Conservation (phyloP, 1,139 yeast genomes). For the Eremothecium gossypii region DNA sequence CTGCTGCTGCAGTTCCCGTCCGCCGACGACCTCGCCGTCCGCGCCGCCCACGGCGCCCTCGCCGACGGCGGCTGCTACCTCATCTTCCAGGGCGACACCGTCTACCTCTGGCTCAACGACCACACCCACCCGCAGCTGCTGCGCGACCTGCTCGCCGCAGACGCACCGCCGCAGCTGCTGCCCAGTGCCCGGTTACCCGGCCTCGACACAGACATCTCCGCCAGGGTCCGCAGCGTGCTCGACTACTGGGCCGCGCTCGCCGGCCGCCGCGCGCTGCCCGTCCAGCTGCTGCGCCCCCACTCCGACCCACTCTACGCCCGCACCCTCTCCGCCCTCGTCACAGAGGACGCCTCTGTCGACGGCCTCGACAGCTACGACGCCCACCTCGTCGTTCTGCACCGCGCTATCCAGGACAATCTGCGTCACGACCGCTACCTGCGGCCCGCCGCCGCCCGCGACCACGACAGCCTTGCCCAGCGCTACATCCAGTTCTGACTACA, state of each 20-base stretch:
- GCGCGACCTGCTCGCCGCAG: slow-evolving; percentile 59
- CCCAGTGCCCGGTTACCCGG: slow-evolving; percentile 44
- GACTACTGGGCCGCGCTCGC: slow-evolving; percentile 26
- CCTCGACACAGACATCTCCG: slow-evolving; percentile 59
- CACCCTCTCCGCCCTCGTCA: slow-evolving; percentile 40
- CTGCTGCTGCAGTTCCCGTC: slow-evolving; percentile 40
- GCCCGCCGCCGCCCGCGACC: slow-evolving; percentile 13
- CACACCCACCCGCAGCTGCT: slow-evolving; percentile 60
- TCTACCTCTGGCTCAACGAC: slow-evolving; percentile 63
- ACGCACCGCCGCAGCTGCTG: slow-evolving; percentile 33
- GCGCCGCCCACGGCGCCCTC: slow-evolving; percentile 18
- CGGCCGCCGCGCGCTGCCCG: slow-evolving; percentile 19
- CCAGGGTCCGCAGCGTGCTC: slow-evolving; percentile 58
- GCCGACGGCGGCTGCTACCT: slow-evolving; percentile 65
- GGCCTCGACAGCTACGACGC: slow-evolving; percentile 46
- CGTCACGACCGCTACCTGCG: slow-evolving; percentile 33
- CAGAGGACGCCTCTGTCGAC: slow-evolving; percentile 65
- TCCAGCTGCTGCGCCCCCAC: slow-evolving; percentile 26
- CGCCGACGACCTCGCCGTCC: slow-evolving; percentile 35
- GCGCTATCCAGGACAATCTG: slow-evolving; percentile 45
- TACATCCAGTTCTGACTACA: slow-evolving; percentile 25
- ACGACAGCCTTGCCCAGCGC: slow-evolving; percentile 29
- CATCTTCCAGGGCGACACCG: slow-evolving; percentile 57
- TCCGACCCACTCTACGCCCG: slow-evolving; percentile 25
- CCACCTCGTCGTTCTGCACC: slow-evolving; percentile 53